Evolutionary conservation across 2,329 filamentous ascomycete genomes (phyloP), one percentile per base, ranked within the genome.

Genomic region (Calonectria montana): DNA sequence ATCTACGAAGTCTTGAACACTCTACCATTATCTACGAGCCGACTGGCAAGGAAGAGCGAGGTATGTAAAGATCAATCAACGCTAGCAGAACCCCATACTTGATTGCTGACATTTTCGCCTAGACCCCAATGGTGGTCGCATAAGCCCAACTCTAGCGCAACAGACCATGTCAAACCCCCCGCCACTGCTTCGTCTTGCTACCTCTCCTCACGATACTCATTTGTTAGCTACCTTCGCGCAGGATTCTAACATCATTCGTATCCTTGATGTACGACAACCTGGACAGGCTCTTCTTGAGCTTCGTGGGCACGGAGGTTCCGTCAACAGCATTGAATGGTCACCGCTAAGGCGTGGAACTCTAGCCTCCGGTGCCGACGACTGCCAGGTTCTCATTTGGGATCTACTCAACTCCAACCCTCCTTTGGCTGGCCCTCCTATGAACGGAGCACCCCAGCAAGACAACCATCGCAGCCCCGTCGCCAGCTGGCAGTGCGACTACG

Each of bases 21-120:
- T 98, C 96, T 76, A 99, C 97, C 63, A 99, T 99, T 82, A 99
- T 99, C 75, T 99, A 99, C 82, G 97, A 99, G 83, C 97, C 97
- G 5, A 96, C 94, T 0, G 94, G 95, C 76, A 98, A 98, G 85
- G 92, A 93, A 73, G 91, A 93, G 53, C 86, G 91, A 87, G 89
- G 94, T 95, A 86, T 75, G 86, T 81, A 37, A 21, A 43, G 7
- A 37, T 25, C 4, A 27, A 41, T 7, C 16, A 35, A 35, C 47
- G 7, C 18, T 10, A 15, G n/a, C 9, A 21, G 13, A 5, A 31
- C 50, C 23, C 12, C 62, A 25, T 67, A 21, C 25, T 16, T 43
- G 55, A 55, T 25, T 63, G 29, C 78, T 82, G 69, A 81, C 76
- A 18, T 8, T n/a, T 35, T 21, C 5, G 39, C 6, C 27, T 55